Evolutionary conservation across 2,329 filamentous ascomycete species (phyloP).

Genomic region (Sporothrix pallida): DNA sequence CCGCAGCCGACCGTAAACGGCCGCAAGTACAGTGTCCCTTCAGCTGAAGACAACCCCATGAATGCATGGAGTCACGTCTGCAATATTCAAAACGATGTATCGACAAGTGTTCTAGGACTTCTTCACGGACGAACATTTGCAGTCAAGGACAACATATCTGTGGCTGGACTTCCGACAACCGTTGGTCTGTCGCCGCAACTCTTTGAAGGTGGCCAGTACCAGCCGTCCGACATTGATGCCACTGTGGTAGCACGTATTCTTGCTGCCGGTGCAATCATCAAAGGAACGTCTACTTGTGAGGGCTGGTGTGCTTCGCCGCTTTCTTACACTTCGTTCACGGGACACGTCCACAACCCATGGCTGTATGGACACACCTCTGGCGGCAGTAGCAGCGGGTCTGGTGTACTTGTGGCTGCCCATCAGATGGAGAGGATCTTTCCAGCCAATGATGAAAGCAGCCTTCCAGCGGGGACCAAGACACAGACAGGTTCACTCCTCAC

Average conservation of each 20-base stretch:
- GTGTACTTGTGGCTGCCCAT: slow-evolving; percentile 44
- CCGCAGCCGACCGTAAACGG: slow-evolving; percentile 32
- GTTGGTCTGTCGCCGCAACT: slow-evolving; percentile 52
- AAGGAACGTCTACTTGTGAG: slow-evolving; percentile 79
- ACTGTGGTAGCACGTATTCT: slow-evolving; percentile 43
- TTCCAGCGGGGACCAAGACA: neutral
- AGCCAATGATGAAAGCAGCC: neutral
- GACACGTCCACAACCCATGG: slow-evolving; percentile 73
- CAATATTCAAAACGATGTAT: slow-evolving; percentile 34
- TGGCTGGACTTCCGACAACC: slow-evolving; percentile 68
- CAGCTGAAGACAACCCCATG: slow-evolving; percentile 40
- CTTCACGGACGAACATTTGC: slow-evolving; percentile 75
- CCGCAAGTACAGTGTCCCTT: slow-evolving; percentile 40
- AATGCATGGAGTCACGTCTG: slow-evolving; percentile 47
- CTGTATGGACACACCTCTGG: slow-evolving; percentile 75
- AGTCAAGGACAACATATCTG: slow-evolving; percentile 76
- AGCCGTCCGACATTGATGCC: slow-evolving; percentile 66
- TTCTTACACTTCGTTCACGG: slow-evolving; percentile 72
- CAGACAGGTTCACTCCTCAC: neutral
- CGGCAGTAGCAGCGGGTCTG: slow-evolving; percentile 76
- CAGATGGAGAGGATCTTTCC: neutral
- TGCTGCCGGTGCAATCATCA: slow-evolving; percentile 71
- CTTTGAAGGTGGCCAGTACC: slow-evolving; percentile 59
- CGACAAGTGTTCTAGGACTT: slow-evolving; percentile 47
- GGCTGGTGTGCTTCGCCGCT: slow-evolving; percentile 60